Evolutionary conservation across 2,329 filamentous ascomycete species (phyloP).

Genomic region (Raffaelea arxii): DNA sequence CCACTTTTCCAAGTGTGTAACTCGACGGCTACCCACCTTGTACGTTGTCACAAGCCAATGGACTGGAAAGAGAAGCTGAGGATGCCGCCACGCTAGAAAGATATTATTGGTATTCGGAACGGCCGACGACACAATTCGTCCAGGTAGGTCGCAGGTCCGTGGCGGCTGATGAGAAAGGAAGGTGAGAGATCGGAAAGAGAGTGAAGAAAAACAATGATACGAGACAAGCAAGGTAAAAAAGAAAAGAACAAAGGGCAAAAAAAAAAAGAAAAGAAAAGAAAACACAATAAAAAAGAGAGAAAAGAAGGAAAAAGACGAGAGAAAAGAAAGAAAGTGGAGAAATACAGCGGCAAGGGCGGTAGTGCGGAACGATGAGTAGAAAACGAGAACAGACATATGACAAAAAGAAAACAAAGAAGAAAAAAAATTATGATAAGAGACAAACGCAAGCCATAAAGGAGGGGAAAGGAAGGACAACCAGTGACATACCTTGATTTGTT

Average conservation of each 20-base stretch:
- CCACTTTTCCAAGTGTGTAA: background rate
- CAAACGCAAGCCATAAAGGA: background rate
- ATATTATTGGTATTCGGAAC: background rate
- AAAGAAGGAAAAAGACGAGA: background rate
- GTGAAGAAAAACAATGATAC: background rate
- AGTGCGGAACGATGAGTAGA: too few species aligned
- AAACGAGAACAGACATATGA: background rate
- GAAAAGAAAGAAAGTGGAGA: too few species aligned
- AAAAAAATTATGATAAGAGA: background rate
- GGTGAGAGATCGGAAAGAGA: background rate
- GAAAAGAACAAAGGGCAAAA: background rate
- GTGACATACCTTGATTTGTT: background rate
- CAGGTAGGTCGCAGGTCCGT: background rate
- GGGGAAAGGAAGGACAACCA: background rate
- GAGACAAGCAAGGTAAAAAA: too few species aligned
- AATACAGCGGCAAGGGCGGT: too few species aligned
- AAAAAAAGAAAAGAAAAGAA: too few species aligned
- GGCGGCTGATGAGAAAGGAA: background rate
- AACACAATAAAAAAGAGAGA: background rate
- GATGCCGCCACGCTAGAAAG: background rate
- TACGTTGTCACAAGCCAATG: background rate
- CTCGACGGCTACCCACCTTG: background rate
- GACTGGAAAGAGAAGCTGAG: background rate
- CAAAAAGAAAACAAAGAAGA: background rate
- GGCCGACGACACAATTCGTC: background rate